phyloP scores from a whole-genome alignment of 1,139 yeast genomes.

The Candida tunisiensis region DNA sequence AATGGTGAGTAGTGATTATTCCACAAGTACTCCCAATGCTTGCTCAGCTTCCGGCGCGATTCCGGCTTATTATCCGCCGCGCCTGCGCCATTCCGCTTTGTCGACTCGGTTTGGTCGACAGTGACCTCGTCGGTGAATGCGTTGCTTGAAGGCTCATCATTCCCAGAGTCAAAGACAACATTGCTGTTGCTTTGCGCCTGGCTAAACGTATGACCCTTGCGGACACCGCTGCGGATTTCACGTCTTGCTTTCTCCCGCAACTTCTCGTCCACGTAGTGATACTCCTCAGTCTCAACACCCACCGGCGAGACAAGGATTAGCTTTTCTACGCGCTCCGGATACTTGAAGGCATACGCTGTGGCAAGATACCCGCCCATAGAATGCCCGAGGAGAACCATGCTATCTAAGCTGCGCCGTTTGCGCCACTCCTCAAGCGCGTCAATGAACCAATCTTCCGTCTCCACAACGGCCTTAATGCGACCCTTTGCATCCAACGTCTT shows the following conservation, averaged over 20 bases:
- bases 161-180: no score
- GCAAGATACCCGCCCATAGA: conserved; percentile 88
- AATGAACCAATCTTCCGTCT: conserved; percentile 57
- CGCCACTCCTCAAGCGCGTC: conserved; percentile 86
- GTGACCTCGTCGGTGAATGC: conserved; percentile 1
- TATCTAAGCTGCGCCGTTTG: conserved; percentile 25
- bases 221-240: no score
- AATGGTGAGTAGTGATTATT: conserved; percentile 24
- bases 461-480: conserved; percentile 13
- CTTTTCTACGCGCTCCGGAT: conserved; percentile 46
- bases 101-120: conserved; percentile 1
- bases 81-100: conserved; percentile 3
- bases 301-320: conserved; percentile 76
- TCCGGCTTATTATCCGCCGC: conserved; percentile 1
- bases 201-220: no score
- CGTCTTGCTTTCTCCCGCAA: not conserved
- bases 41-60: conserved; percentile 1
- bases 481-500: not conserved
- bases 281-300: conserved; percentile 34
- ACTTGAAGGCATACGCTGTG: conserved; percentile 57
- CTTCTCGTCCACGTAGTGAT: conserved; percentile 11
- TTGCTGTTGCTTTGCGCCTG: no score
- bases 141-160: no score
- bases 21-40: conserved; percentile 16
- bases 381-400: conserved; percentile 70